phyloP scores from a whole-genome alignment of 1,139 yeast species.

The Yamadazyma conglobata region DNA sequence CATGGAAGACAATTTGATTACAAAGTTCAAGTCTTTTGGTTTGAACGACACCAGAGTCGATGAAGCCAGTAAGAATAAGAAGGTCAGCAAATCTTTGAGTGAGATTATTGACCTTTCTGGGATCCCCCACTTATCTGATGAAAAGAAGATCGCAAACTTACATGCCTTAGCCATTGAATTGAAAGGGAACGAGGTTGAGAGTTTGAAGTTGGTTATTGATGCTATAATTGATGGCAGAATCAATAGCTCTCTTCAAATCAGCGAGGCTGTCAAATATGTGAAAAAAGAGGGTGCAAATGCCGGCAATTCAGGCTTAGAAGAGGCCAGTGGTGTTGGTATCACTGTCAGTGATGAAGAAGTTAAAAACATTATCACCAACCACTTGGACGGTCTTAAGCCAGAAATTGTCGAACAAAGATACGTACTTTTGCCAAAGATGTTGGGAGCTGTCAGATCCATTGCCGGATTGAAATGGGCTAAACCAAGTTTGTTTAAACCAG shows the following conservation, averaged over 20 bases:
- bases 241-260: constrained; percentile 67
- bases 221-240: constrained; percentile 65
- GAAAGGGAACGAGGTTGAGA: constrained; percentile 42
- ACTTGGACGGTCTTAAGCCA: constrained; percentile 54
- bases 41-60: constrained; percentile 65
- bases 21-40: constrained; percentile 58
- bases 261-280: constrained; percentile 77
- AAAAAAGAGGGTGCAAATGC: constrained; percentile 43
- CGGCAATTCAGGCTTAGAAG: constrained; percentile 46
- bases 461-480: constrained; percentile 89
- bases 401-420: constrained; percentile 72
- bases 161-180: constrained; percentile 74
- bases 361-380: constrained; percentile 51
- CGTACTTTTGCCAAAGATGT: constrained; percentile 66
- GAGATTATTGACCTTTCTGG: constrained; percentile 41
- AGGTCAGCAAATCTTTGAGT: constrained; percentile 68
- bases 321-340: constrained; percentile 78
- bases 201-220: constrained; percentile 50
- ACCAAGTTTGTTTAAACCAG: constrained; percentile 80
- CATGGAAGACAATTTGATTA: constrained; percentile 30
- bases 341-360: constrained; percentile 67
- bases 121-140: constrained; percentile 33
- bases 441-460: constrained; percentile 72
- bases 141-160: constrained; percentile 57
- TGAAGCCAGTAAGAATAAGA: constrained; percentile 80